A percentile compares a stretch with the other conserved stretches of the same genome.
Conservation (phyloP, 208 protist genomes). For the Trypanosoma lewisi region DNA sequence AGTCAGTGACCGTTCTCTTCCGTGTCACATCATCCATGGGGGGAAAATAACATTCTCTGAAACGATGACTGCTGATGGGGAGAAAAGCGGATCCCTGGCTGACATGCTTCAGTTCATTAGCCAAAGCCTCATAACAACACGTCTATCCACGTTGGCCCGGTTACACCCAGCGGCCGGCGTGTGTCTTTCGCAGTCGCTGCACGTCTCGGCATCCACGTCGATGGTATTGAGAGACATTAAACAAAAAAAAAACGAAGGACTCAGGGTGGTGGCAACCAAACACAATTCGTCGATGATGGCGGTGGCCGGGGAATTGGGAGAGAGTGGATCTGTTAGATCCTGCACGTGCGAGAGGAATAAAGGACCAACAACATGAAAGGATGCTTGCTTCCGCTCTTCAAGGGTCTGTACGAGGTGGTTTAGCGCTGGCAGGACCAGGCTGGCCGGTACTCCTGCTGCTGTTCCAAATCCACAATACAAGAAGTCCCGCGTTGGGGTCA, state of each 20-base stretch:
- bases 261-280: background rate
- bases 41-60: background rate
- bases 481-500: background rate
- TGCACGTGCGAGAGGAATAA: background rate
- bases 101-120: background rate
- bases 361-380: background rate
- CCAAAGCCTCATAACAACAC: background rate
- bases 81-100: background rate
- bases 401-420: background rate
- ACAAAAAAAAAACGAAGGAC: no score
- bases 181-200: background rate
- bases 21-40: background rate
- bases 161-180: background rate
- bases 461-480: background rate
- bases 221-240: background rate
- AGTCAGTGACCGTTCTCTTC: background rate
- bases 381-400: background rate
- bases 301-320: background rate
- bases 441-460: background rate
- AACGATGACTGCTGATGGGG: background rate
- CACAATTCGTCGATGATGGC: background rate
- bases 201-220: background rate
- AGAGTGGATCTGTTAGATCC: background rate
- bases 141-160: background rate
- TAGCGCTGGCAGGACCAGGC: background rate